These are phyloP conservation scores for Eucalyptus curtisii DNA, from an alignment of 345 rosid species.

Conservation along the genomic window DNA sequence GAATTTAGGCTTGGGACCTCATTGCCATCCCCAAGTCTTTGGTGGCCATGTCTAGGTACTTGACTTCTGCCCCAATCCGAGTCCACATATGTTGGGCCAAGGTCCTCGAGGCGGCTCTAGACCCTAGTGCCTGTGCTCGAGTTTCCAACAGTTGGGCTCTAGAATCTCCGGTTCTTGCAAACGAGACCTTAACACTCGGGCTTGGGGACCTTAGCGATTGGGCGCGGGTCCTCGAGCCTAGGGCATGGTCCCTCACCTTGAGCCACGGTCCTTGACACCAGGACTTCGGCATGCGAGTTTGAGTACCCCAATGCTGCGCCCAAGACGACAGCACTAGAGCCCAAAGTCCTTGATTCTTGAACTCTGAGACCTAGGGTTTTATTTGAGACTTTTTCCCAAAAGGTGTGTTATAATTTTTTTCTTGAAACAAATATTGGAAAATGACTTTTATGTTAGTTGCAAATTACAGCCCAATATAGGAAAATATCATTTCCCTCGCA, in stretches of 20 bases:
- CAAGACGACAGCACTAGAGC: neutral
- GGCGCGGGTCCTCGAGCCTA: fast-evolving
- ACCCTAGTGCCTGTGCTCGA: fast-evolving
- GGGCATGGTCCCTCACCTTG: too few species aligned
- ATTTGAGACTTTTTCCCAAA: neutral
- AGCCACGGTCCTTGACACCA: too few species aligned
- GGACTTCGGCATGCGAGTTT: neutral
- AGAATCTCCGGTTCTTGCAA: fast-evolving
- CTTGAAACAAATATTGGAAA: neutral
- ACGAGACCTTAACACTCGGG: too few species aligned
- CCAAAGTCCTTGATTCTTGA: neutral
- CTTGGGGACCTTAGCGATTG: neutral
- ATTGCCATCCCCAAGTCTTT: neutral
- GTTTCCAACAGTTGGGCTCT: neutral
- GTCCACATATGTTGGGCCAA: neutral
- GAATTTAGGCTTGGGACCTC: fast-evolving
- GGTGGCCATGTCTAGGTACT: neutral
- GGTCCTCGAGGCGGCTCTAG: neutral
- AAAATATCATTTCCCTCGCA: neutral
- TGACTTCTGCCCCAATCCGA: fast-evolving
- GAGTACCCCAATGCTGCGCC: neutral
- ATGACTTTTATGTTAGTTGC: too few species aligned
- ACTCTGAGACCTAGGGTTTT: neutral
- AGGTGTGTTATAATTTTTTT: neutral
- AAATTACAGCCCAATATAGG: neutral